phyloP scores from a whole-genome alignment of 768 basidiomycete species.

The Dentipellis fragilis region DNA sequence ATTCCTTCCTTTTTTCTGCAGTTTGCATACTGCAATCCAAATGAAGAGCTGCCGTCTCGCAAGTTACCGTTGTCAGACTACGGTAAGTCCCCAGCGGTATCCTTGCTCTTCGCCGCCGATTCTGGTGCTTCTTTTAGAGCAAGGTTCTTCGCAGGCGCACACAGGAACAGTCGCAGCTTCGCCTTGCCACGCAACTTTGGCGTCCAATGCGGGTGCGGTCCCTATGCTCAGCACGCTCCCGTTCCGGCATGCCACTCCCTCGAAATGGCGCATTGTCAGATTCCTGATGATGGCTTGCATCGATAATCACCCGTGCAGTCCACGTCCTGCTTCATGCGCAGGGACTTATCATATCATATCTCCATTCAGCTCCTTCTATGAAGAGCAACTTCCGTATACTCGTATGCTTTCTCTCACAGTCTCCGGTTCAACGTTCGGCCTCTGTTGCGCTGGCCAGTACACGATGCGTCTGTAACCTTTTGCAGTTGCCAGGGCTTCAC shows the following conservation, averaged over 20 bases:
- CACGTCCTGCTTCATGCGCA: not conserved
- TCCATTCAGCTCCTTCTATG: not conserved
- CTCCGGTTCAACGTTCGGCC: no score
- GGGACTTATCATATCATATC: not conserved
- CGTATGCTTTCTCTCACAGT: not conserved
- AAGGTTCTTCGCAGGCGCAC: not conserved
- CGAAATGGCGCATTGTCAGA: not conserved
- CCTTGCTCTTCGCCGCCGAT: not conserved
- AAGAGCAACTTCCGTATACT: not conserved
- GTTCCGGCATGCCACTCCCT: not conserved
- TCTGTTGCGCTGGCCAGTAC: no score
- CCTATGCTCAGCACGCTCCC: not conserved
- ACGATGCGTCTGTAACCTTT: no score
- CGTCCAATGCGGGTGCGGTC: not conserved
- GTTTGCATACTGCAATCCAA: not conserved
- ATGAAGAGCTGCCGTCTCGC: not conserved
- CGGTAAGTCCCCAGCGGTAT: not conserved
- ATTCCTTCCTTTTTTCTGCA: no score
- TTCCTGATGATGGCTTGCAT: not conserved
- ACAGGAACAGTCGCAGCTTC: no score
- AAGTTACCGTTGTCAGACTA: not conserved
- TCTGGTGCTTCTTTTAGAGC: not conserved
- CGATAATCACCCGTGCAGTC: not conserved
- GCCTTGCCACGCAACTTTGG: not conserved
- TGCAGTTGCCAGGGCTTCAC: no score